Percentiles rank a stretch among this genome's conserved stretches.
phyloP scores from a whole-genome alignment of 2,329 filamentous ascomycete species.

The Exophiala spinifera region DNA sequence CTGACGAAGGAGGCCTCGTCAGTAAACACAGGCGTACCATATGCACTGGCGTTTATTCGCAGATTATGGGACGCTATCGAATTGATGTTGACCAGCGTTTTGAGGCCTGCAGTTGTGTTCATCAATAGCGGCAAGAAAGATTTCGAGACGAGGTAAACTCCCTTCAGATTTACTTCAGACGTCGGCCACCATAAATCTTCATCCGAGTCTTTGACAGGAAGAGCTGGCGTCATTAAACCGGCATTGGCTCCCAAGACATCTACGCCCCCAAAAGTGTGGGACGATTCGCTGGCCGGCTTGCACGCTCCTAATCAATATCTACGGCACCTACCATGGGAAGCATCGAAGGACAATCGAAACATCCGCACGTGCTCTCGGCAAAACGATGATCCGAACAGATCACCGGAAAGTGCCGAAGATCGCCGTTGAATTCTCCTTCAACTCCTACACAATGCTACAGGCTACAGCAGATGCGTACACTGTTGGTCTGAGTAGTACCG shows the following conservation, averaged over 20 bases:
- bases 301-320: too few species aligned
- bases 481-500: too few species aligned
- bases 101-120: constrained; percentile 24
- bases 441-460: not conserved
- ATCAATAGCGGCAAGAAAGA: constrained; percentile 33
- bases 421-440: not conserved
- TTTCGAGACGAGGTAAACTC: constrained; percentile 30
- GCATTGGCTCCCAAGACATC: constrained; percentile 29
- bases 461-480: too few species aligned
- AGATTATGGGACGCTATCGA: constrained; percentile 41
- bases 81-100: constrained; percentile 37
- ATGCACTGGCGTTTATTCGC: constrained; percentile 40
- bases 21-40: constrained; percentile 36
- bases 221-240: constrained; percentile 21
- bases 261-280: constrained; percentile 30
- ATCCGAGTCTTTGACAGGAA: constrained; percentile 30
- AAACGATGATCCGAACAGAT: not conserved
- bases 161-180: constrained; percentile 52
- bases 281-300: too few species aligned
- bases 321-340: too few species aligned
- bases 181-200: constrained; percentile 45
- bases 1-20: not conserved
- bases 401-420: not conserved
- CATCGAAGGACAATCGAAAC: not conserved
- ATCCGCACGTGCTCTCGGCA: too few species aligned